Evolutionary conservation across 2,329 filamentous ascomycete species (phyloP).

Genomic region (Monosporascus sp.): DNA sequence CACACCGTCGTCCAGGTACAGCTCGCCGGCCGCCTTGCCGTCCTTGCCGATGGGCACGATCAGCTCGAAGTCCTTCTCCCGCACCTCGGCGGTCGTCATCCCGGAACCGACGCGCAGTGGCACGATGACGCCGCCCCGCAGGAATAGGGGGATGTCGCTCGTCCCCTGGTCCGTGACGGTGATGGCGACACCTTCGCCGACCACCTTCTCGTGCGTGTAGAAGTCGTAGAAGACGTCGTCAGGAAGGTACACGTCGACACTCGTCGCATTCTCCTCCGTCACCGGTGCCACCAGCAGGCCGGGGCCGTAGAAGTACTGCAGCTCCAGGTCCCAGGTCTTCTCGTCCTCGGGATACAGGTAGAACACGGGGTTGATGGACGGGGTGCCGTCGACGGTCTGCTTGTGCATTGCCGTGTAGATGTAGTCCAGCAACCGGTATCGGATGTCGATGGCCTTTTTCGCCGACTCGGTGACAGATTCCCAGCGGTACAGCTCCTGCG

Average conservation of each 20-base stretch:
- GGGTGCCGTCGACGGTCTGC: conserved; percentile 57
- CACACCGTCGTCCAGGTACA: conserved; percentile 77
- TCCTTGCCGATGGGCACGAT: conserved; percentile 59
- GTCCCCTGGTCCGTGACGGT: conserved; percentile 33
- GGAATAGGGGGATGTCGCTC: conserved; percentile 59
- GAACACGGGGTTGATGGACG: conserved; percentile 62
- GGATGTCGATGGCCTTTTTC: conserved; percentile 59
- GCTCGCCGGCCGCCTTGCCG: conserved; percentile 57
- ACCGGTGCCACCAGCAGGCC: conserved; percentile 41
- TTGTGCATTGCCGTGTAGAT: conserved; percentile 64
- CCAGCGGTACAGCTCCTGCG: conserved; percentile 71
- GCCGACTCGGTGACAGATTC: conserved; percentile 53
- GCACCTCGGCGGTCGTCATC: conserved; percentile 59
- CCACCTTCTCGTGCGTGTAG: conserved; percentile 42
- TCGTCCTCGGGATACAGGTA: conserved; percentile 56
- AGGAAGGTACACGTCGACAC: conserved; percentile 40
- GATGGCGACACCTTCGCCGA: conserved; percentile 34
- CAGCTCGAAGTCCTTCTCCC: conserved; percentile 63
- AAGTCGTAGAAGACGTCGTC: conserved; percentile 44
- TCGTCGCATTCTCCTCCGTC: conserved; percentile 36
- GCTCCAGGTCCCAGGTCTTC: conserved; percentile 34
- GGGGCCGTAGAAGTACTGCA: conserved; percentile 43
- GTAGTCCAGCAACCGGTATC: conserved; percentile 69
- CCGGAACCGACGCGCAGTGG: conserved; percentile 50
- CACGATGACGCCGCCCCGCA: conserved; percentile 60